Percentiles rank a stretch among this genome's conserved stretches.
phyloP scores from a whole-genome alignment of 1,284 basidiomycete species.

The Cryptococcus jaspeensis region DNA sequence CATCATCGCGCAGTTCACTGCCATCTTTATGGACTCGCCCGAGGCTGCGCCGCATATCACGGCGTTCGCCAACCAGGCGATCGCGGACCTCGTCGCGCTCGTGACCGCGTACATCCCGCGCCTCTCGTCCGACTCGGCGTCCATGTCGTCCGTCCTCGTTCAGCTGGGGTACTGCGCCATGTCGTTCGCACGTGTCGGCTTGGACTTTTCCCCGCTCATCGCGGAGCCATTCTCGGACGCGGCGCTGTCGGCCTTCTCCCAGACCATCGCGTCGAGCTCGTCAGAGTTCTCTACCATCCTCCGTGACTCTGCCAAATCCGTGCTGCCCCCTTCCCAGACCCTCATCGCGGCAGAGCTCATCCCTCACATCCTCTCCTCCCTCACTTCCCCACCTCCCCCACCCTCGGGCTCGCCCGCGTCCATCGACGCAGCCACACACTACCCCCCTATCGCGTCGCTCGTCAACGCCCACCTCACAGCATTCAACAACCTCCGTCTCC shows the following conservation, averaged over 20 bases:
- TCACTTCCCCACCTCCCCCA: slow-evolving; percentile 8
- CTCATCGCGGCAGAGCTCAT: slow-evolving; percentile 42
- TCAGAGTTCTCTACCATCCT: slow-evolving; percentile 30
- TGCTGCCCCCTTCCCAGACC: slow-evolving; percentile 28
- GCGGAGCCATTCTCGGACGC: slow-evolving; percentile 64
- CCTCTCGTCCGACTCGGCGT: slow-evolving; percentile 58
- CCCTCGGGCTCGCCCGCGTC: slow-evolving; percentile 10
- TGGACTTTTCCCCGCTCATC: slow-evolving; percentile 74
- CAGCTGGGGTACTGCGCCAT: slow-evolving; percentile 88
- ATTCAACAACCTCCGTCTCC: slow-evolving; percentile 75
- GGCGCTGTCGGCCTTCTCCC: slow-evolving; percentile 56
- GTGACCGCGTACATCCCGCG: slow-evolving; percentile 55
- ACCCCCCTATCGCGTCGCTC: slow-evolving; percentile 72
- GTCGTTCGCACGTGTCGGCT: slow-evolving; percentile 87
- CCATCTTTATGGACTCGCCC: slow-evolving; percentile 64
- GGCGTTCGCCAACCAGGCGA: slow-evolving; percentile 56
- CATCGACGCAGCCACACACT: slow-evolving; percentile 60
- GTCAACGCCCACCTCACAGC: slow-evolving; percentile 72
- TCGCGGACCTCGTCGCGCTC: slow-evolving; percentile 58
- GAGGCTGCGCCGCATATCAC: slow-evolving; percentile 52
- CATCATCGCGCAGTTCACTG: slow-evolving; percentile 80
- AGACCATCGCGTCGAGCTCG: slow-evolving; percentile 50
- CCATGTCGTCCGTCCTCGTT: slow-evolving; percentile 78
- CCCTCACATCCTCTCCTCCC: slow-evolving; percentile 10
- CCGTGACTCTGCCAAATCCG: slow-evolving; percentile 25